Percentiles rank a stretch among this genome's conserved stretches.
Evolutionary conservation across 2,329 filamentous ascomycete species (phyloP).

Genomic region (Colletotrichum siamense): DNA sequence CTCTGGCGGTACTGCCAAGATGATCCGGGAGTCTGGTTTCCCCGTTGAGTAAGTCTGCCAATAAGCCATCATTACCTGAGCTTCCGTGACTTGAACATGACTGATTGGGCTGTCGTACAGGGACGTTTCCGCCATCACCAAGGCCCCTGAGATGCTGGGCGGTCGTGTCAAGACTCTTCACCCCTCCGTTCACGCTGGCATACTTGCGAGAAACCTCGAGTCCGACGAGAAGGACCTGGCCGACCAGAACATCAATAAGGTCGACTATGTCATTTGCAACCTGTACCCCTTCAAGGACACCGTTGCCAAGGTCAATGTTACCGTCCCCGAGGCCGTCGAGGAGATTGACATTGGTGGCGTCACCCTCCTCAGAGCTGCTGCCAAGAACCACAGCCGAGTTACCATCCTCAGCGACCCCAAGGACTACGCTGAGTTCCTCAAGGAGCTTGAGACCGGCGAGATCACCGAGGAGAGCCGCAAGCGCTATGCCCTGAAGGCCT

Average conservation of each 20-base stretch:
- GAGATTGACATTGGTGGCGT: conserved; percentile 99
- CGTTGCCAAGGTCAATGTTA: conserved; percentile 95
- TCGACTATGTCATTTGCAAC: conserved; percentile 97
- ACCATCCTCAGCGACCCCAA: conserved; percentile 93
- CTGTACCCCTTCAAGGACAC: conserved; percentile 99
- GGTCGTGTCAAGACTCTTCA: conserved; percentile 90
- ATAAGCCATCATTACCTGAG: not conserved
- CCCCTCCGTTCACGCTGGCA: conserved; percentile 88
- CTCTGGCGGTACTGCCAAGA: conserved; percentile 91
- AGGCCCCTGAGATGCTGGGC: conserved; percentile 95
- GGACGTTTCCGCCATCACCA: conserved; percentile 96
- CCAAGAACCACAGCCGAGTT: conserved; percentile 96
- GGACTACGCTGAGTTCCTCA: conserved; percentile 93
- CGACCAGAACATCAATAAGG: conserved; percentile 93
- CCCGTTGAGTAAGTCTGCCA: conserved; percentile 80
- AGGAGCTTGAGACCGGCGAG: conserved; percentile 86
- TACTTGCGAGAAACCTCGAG: conserved; percentile 91
- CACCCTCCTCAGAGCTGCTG: conserved; percentile 92
- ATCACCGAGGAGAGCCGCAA: conserved; percentile 86
- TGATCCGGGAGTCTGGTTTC: conserved; percentile 97
- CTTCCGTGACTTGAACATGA: not conserved
- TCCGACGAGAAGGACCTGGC: conserved; percentile 97
- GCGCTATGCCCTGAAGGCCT: conserved; percentile 93
- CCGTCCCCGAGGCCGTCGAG: conserved; percentile 94
- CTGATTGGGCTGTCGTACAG: conserved; percentile 46